phyloP scores from a whole-genome alignment of 805 yeast species.

The Maudiozyma barnettii region DNA sequence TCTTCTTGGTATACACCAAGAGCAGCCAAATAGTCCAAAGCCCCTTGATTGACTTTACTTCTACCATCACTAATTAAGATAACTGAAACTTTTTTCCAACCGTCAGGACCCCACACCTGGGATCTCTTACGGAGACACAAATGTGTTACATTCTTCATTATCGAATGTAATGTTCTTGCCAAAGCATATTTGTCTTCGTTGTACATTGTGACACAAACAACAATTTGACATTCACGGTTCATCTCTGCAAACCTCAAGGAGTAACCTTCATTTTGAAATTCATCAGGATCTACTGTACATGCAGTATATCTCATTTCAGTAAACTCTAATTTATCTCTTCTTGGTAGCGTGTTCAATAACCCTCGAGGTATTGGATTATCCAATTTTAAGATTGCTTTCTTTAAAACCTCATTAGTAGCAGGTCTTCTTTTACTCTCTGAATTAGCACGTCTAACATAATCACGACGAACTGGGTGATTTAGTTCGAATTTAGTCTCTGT shows the following conservation, averaged over 20 bases:
- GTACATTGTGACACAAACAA: constrained; percentile 92
- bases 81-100: constrained; percentile 96
- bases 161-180: constrained; percentile 90
- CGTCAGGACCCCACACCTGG: constrained; percentile 88
- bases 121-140: constrained; percentile 73
- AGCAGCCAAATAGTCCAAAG: constrained; percentile 80
- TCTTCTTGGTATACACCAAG: constrained; percentile 97
- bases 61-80: constrained; percentile 91
- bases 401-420: constrained; percentile 37
- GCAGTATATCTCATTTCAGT: constrained; percentile 96
- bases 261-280: constrained; percentile 70
- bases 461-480: constrained; percentile 28
- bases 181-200: constrained; percentile 86
- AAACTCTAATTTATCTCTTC: constrained; percentile 85
- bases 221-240: constrained; percentile 86
- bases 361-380: constrained; percentile 94
- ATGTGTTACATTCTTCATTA: constrained; percentile 86
- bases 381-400: constrained; percentile 54
- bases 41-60: constrained; percentile 74
- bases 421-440: constrained; percentile 61
- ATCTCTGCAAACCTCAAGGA: constrained; percentile 76
- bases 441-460: constrained; percentile 44
- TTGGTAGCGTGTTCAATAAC: constrained; percentile 71
- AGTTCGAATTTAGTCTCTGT: constrained; percentile 30
- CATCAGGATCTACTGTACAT: constrained; percentile 87